phyloP scores from a whole-genome alignment of 495 filamentous ascomycete species.

The Pseudoneurospora amorphoporcata region DNA sequence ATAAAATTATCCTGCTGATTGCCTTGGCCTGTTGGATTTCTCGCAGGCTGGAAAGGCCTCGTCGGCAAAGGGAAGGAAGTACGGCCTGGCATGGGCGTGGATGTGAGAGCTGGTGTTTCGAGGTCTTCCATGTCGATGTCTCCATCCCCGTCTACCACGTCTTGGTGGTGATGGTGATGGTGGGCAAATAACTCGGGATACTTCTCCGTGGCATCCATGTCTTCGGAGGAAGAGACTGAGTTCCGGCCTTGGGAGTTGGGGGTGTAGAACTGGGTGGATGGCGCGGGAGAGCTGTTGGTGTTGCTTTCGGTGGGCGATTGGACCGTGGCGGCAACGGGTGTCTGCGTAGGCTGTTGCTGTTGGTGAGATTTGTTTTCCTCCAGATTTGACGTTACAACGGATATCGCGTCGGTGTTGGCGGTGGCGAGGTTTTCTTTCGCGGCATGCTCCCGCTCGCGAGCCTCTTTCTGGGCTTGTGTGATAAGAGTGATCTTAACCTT shows the following conservation, averaged over 20 bases:
- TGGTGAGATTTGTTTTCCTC: constrained; percentile 3
- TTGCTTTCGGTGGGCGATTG: neutral
- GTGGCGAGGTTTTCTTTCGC: constrained; percentile 11
- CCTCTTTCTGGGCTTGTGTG: constrained; percentile 60
- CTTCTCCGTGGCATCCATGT: neutral
- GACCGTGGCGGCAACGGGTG: neutral
- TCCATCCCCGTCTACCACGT: neutral
- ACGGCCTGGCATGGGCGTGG: neutral
- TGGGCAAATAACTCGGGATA: neutral
- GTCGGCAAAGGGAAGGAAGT: neutral
- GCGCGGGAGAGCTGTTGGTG: neutral
- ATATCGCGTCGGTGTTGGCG: constrained; percentile 12
- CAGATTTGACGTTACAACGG: constrained; percentile 1
- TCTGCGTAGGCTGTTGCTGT: neutral
- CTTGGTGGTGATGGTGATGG: neutral
- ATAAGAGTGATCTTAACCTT: constrained; percentile 69
- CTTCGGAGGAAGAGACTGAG: constrained; percentile 1
- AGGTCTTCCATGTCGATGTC: neutral
- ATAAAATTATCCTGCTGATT: constrained; percentile 15
- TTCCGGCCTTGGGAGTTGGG: neutral
- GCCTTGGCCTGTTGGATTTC: neutral
- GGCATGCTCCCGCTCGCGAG: constrained; percentile 25
- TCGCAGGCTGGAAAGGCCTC: neutral
- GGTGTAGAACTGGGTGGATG: neutral
- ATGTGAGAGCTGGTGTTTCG: neutral